Evolutionary conservation across 768 basidiomycete genomes (phyloP).

Genomic region (Russula lepida): DNA sequence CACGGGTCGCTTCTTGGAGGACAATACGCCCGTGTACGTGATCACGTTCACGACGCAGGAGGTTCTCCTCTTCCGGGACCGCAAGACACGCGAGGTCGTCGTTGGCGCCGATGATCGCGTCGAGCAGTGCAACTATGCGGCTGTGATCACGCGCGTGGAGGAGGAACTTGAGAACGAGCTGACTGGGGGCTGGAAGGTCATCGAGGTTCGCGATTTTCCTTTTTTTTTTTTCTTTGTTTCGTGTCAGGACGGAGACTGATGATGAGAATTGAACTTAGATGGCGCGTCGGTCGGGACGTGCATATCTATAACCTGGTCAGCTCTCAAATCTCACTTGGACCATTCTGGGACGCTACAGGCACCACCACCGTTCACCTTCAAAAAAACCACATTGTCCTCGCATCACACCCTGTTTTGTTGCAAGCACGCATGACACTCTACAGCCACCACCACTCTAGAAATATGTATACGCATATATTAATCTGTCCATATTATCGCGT

Average conservation of each 20-base stretch:
- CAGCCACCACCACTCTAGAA: constrained; percentile 12
- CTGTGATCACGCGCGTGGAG: constrained; percentile 81
- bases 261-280: constrained; percentile 30
- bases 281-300: constrained; percentile 43
- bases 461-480: constrained; percentile 18
- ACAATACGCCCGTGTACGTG: constrained; percentile 83
- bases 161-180: constrained; percentile 86
- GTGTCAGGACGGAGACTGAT: constrained; percentile 1
- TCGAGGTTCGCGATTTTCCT: constrained; percentile 56
- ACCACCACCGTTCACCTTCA: background rate
- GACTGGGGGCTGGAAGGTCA: constrained; percentile 96
- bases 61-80: constrained; percentile 83
- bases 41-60: constrained; percentile 93
- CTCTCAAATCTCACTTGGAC: background rate
- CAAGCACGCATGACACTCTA: constrained; percentile 1
- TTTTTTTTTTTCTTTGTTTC: background rate
- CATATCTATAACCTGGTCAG: constrained; percentile 33
- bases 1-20: constrained; percentile 84
- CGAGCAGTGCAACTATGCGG: constrained; percentile 89
- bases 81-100: constrained; percentile 75
- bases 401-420: constrained; percentile 10
- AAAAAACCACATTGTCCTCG: constrained; percentile 2
- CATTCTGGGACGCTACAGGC: too few relatives aligned
- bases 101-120: constrained; percentile 87
- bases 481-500: background rate